These are phyloP conservation scores for Mortierella sp. DNA, from an alignment of 371 early-diverging fungal genomes.

Conservation along the genomic window DNA sequence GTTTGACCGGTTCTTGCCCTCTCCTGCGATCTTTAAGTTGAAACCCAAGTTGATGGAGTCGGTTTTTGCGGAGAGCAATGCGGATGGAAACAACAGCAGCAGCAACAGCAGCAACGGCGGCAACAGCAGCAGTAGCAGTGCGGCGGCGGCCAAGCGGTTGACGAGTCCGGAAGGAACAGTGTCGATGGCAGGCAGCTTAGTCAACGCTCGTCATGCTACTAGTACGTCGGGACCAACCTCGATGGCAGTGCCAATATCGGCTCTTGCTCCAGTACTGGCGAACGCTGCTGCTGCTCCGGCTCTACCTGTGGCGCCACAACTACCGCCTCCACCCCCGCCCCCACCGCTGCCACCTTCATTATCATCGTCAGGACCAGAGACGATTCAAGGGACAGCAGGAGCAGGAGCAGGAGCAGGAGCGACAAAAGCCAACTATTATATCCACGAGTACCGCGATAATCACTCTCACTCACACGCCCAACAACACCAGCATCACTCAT, in stretches of 20 bases:
- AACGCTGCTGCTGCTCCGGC: not conserved
- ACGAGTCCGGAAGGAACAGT: constrained; percentile 42
- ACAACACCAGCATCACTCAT: constrained; percentile 17
- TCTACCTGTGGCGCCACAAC: not conserved
- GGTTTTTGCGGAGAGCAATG: not conserved
- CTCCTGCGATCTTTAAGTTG: constrained; percentile 35
- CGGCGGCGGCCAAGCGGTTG: constrained; percentile 21
- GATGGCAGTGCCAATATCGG: not conserved
- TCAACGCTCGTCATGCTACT: not conserved
- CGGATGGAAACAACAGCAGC: not conserved
- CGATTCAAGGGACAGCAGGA: too few species aligned
- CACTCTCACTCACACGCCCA: constrained; percentile 4
- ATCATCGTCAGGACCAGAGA: not conserved
- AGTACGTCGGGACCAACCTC: too few species aligned
- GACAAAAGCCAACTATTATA: constrained; percentile 1
- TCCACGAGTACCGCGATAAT: not conserved
- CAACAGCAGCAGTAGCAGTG: not conserved
- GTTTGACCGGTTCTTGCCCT: constrained; percentile 47
- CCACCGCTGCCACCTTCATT: not conserved
- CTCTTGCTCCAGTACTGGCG: not conserved
- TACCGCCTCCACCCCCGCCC: not conserved
- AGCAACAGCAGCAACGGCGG: not conserved
- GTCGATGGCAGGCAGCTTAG: constrained; percentile 8
- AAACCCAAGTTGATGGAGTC: constrained; percentile 17
- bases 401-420: not conserved